Conservation (phyloP, 495 filamentous ascomycete genomes). For the Pyrenopolyporus hunteri region DNA sequence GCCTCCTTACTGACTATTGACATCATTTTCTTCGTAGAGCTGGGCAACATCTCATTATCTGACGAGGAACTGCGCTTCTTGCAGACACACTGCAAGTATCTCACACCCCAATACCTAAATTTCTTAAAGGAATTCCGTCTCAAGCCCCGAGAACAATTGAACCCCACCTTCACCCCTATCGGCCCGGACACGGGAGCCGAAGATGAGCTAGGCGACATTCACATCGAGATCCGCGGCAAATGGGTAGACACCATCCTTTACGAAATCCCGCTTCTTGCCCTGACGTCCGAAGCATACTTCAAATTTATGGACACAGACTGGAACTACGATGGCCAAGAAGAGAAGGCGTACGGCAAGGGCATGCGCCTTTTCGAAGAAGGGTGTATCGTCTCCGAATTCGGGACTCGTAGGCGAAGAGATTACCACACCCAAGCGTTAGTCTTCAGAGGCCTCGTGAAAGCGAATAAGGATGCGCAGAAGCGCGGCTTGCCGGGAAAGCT, state of each 20-base stretch:
- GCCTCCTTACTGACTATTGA: not conserved
- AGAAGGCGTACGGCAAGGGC: constrained; percentile 80
- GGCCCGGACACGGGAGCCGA: constrained; percentile 67
- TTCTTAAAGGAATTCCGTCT: constrained; percentile 84
- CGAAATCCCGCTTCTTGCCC: constrained; percentile 90
- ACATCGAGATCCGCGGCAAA: constrained; percentile 74
- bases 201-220: constrained; percentile 72
- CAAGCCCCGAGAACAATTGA: constrained; percentile 78
- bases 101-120: constrained; percentile 74
- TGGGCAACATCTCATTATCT: constrained; percentile 77
- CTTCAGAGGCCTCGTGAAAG: constrained; percentile 78
- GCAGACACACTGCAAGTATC: constrained; percentile 78
- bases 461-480: constrained; percentile 68
- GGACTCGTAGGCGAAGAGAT: constrained; percentile 83
- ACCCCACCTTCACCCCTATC: constrained; percentile 68
- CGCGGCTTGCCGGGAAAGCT: constrained; percentile 71
- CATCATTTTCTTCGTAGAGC: constrained; percentile 57
- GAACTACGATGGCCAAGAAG: constrained; percentile 82
- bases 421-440: constrained; percentile 95
- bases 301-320: constrained; percentile 91
- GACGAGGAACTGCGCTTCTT: constrained; percentile 80
- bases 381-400: constrained; percentile 93
- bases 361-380: constrained; percentile 76
- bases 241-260: constrained; percentile 98
- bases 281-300: constrained; percentile 96